A percentile compares a stretch with the other conserved stretches of the same genome.
Conservation (phyloP, 257 asterid genomes). For the Perilla frutescens region DNA sequence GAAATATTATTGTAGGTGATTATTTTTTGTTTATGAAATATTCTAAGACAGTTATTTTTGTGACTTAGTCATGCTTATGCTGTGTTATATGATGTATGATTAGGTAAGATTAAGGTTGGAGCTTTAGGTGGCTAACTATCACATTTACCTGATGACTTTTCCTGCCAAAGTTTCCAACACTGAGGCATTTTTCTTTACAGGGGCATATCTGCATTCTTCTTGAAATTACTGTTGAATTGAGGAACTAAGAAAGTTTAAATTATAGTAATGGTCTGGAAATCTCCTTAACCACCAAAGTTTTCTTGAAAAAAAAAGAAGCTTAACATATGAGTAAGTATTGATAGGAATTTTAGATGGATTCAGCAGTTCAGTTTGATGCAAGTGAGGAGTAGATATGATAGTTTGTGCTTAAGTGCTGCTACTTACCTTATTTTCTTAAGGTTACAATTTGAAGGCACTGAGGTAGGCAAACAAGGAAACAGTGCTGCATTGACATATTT, state of each 20-base stretch:
- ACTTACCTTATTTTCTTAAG: not conserved
- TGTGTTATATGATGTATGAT: not conserved
- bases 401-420: slow-evolving; percentile 4
- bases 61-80: not conserved
- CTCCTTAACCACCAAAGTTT: not conserved
- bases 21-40: slow-evolving; percentile 16
- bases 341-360: not conserved
- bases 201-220: not conserved
- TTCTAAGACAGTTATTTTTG: not conserved
- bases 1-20: not conserved
- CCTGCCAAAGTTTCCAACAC: not conserved
- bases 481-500: not conserved
- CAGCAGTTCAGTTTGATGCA: slow-evolving; percentile 9
- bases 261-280: slow-evolving; percentile 12
- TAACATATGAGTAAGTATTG: not conserved
- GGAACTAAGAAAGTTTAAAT: not conserved
- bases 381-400: not conserved
- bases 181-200: not conserved
- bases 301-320: not conserved
- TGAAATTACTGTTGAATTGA: slow-evolving; percentile 21
- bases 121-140: not conserved
- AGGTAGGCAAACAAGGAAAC: slow-evolving; percentile 8
- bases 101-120: not conserved
- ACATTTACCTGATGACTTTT: not conserved
- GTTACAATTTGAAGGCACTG: not conserved